These are phyloP conservation scores for Pseudogymnoascus sp. DNA, from an alignment of 2,329 filamentous ascomycete species.

Conservation along the genomic window DNA sequence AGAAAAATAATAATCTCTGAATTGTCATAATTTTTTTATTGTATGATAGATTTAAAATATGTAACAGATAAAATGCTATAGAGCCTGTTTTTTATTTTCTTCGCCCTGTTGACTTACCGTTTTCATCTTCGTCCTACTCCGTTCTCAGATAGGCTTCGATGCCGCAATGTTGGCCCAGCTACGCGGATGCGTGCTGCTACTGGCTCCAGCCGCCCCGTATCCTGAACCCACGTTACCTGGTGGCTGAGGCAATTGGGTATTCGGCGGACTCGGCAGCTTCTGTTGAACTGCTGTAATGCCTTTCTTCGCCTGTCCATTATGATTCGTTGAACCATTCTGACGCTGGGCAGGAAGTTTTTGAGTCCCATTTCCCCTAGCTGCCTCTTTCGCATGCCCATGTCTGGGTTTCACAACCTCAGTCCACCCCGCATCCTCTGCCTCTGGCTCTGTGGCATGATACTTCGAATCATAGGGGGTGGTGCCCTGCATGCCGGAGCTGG, in stretches of 20 bases:
- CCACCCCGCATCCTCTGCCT: not conserved
- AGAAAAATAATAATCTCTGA: not conserved
- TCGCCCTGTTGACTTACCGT: not conserved
- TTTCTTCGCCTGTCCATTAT: not conserved
- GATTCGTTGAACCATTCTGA: not conserved
- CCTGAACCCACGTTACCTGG: not conserved
- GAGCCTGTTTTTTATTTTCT: not conserved
- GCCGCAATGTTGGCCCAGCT: constrained; percentile 3
- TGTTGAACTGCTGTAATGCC: not conserved
- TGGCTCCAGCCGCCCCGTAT: not conserved
- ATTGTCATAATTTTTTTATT: not conserved
- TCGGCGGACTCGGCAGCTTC: not conserved
- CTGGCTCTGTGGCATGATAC: not conserved
- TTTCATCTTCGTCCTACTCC: not conserved
- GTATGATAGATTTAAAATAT: not conserved
- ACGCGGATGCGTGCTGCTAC: not conserved
- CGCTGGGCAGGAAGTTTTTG: not conserved
- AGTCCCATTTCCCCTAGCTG: not conserved
- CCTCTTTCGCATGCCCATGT: not conserved
- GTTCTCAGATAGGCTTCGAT: not conserved
- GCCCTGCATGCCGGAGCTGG: not conserved
- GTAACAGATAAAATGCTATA: not conserved
- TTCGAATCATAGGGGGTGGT: too few species aligned
- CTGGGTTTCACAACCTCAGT: not conserved
- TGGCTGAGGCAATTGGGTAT: not conserved